These are phyloP conservation scores for Metarhizium anisopliae DNA, from an alignment of 2,329 filamentous ascomycete genomes.

Conservation along the genomic window DNA sequence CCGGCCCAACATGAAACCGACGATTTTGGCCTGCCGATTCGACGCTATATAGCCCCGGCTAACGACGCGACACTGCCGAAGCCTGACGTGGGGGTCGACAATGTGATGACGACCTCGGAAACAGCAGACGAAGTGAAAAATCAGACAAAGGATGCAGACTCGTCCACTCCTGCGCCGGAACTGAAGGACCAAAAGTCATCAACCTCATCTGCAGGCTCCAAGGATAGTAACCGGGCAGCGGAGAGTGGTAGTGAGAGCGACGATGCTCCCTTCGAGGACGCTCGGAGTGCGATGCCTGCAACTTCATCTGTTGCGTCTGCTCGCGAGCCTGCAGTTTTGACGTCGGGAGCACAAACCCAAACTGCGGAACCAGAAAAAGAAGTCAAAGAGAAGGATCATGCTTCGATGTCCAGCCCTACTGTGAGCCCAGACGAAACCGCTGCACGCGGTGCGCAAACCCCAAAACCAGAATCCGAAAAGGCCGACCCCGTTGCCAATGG, in stretches of 20 bases:
- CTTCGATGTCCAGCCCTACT: not conserved
- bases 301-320: conserved; percentile 1
- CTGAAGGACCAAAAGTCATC: not conserved
- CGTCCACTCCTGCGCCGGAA: not conserved
- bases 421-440: not conserved
- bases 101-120: not conserved
- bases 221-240: not conserved
- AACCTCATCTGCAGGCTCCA: not conserved
- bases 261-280: conserved; percentile 26
- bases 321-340: not conserved
- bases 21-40: conserved; percentile 63
- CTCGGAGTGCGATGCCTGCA: conserved; percentile 19
- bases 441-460: not conserved
- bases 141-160: not conserved
- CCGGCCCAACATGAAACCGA: conserved; percentile 41
- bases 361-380: not conserved
- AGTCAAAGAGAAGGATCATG: not conserved
- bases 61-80: conserved; percentile 11
- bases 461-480: not conserved
- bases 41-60: conserved; percentile 32
- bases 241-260: conserved; percentile 24
- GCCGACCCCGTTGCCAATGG: conserved; percentile 2
- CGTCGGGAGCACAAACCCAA: not conserved
- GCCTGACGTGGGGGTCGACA: not conserved
- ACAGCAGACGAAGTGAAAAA: not conserved